A percentile compares a stretch with the other conserved stretches of the same genome.
These are phyloP conservation scores for Marasmius fiardii DNA, from an alignment of 1,284 basidiomycete genomes.

Conservation along the genomic window DNA sequence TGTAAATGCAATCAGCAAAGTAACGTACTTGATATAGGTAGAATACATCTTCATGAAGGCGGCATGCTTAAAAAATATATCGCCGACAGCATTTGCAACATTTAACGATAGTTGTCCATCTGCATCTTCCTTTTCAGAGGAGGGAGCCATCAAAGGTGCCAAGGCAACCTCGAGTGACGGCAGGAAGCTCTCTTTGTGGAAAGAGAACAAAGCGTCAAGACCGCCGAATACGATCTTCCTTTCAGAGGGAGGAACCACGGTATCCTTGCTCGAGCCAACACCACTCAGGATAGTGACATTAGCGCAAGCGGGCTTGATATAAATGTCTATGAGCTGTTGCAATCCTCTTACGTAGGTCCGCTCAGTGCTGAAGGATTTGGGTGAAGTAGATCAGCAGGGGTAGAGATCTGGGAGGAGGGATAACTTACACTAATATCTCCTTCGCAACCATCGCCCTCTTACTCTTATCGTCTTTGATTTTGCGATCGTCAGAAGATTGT, in stretches of 20 bases:
- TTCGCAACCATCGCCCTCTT: slow-evolving; percentile 78
- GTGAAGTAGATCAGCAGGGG: slow-evolving; percentile 8
- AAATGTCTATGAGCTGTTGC: slow-evolving; percentile 92
- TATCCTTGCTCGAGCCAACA: slow-evolving; percentile 74
- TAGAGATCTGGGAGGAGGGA: slow-evolving; percentile 15
- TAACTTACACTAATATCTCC: slow-evolving; percentile 82
- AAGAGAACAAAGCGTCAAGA: slow-evolving; percentile 86
- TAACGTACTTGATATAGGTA: slow-evolving; percentile 88
- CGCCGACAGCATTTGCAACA: slow-evolving; percentile 82
- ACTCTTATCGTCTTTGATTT: slow-evolving; percentile 84
- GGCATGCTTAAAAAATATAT: slow-evolving; percentile 88
- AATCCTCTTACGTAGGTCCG: slow-evolving; percentile 93
- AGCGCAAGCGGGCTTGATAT: slow-evolving; percentile 83
- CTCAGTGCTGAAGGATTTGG: slow-evolving; percentile 67
- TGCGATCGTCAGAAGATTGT: slow-evolving; percentile 68
- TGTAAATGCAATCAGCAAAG: slow-evolving; percentile 4
- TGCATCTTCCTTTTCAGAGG: slow-evolving; percentile 50
- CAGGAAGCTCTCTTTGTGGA: slow-evolving; percentile 90
- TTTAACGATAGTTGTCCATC: slow-evolving; percentile 72
- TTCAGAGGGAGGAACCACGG: slow-evolving; percentile 83
- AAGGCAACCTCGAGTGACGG: slow-evolving; percentile 83
- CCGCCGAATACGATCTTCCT: slow-evolving; percentile 93
- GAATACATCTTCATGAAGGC: slow-evolving; percentile 98
- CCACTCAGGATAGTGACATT: slow-evolving; percentile 67
- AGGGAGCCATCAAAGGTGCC: slow-evolving; percentile 56